phyloP scores from a whole-genome alignment of 1,139 yeast genomes.

The Pichia norvegensis region DNA sequence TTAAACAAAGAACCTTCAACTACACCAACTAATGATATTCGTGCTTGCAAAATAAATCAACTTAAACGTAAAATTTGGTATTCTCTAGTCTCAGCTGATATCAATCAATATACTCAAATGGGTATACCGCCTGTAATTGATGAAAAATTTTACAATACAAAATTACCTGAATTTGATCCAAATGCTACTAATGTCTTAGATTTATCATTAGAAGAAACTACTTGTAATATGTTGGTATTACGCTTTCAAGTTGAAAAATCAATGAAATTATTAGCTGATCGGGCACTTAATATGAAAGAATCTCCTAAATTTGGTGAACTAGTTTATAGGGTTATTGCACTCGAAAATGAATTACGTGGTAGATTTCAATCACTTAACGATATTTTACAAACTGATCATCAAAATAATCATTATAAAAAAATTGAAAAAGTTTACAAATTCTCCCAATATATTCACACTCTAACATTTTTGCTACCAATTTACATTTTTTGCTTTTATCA shows the following conservation, averaged over 20 bases:
- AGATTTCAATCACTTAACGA: constrained; percentile 16
- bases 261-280: constrained; percentile 15
- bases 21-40: constrained; percentile 18
- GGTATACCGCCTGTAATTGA: constrained; percentile 37
- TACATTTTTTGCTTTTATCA: constrained; percentile 22
- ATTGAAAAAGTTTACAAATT: constrained; percentile 19
- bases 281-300: constrained; percentile 18
- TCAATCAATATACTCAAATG: constrained; percentile 30
- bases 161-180: constrained; percentile 28
- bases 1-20: constrained; percentile 43
- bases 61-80: constrained; percentile 49
- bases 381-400: constrained; percentile 13
- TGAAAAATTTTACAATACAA: constrained; percentile 33
- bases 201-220: constrained; percentile 20
- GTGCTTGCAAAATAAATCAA: constrained; percentile 26
- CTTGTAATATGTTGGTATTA: constrained; percentile 16
- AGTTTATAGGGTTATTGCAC: constrained; percentile 8
- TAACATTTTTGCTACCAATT: constrained; percentile 22
- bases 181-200: constrained; percentile 19
- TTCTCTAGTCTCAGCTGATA: constrained; percentile 27
- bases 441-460: constrained; percentile 17
- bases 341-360: constrained; percentile 14
- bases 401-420: constrained; percentile 16
- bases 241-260: constrained; percentile 14
- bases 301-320: constrained; percentile 18